Evolutionary conservation across 2,329 filamentous ascomycete genomes (phyloP).

Genomic region (Ophidiomyces ophidiicola): DNA sequence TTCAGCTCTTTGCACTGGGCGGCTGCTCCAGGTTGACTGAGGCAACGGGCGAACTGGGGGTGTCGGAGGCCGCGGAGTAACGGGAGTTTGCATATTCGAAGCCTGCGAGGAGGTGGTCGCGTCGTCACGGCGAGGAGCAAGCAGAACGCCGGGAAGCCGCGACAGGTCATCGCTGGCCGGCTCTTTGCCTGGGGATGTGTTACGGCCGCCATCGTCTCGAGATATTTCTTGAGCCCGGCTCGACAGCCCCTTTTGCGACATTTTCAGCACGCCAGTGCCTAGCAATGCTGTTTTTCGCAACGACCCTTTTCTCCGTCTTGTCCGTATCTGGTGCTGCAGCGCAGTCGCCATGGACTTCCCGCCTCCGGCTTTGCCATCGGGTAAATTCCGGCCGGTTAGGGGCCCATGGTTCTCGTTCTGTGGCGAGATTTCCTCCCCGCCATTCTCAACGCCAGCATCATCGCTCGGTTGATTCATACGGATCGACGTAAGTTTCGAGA

Average conservation of each 20-base stretch:
- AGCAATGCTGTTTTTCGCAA: conserved; percentile 76
- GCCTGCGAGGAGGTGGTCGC: background rate
- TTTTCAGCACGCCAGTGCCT: conserved; percentile 38
- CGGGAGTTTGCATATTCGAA: background rate
- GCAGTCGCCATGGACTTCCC: conserved; percentile 39
- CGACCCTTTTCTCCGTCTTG: conserved; percentile 66
- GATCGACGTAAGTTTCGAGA: conserved; percentile 13
- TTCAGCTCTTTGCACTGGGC: background rate
- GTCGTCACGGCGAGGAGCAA: background rate
- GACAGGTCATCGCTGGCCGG: background rate
- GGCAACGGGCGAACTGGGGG: conserved; percentile 10
- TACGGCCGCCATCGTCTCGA: background rate
- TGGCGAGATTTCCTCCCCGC: conserved; percentile 16
- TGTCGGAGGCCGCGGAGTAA: conserved; percentile 5
- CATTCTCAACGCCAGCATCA: conserved; percentile 9
- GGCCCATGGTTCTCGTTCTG: conserved; percentile 19
- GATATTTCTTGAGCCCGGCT: conserved; percentile 4
- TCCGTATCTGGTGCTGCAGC: conserved; percentile 40
- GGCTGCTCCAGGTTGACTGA: conserved; percentile 14
- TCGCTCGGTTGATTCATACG: conserved; percentile 11
- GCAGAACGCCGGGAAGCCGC: conserved; percentile 1
- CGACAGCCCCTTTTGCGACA: conserved; percentile 12
- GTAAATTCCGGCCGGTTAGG: background rate
- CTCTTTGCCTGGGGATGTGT: background rate
- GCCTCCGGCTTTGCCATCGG: conserved; percentile 24